These are phyloP conservation scores for Nicotiana paniculata DNA, from an alignment of 257 asterid species.

Conservation along the genomic window DNA sequence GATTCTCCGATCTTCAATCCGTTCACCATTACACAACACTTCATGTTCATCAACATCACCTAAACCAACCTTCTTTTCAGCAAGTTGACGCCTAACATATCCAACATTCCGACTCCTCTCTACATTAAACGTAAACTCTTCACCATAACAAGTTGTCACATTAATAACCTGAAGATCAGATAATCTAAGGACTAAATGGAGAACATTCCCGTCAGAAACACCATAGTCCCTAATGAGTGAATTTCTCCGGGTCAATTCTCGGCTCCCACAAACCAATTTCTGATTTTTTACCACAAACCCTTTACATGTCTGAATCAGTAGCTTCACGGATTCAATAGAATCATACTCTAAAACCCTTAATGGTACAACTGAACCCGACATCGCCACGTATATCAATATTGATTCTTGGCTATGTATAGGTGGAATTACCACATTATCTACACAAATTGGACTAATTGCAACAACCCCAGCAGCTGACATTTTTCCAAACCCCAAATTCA, in stretches of 20 bases:
- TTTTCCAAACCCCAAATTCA: slow-evolving; percentile 15
- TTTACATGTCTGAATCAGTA: slow-evolving; percentile 21
- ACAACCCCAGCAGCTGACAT: slow-evolving; percentile 81
- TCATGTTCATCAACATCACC: slow-evolving; percentile 19
- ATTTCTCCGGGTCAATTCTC: slow-evolving; percentile 66
- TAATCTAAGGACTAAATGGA: slow-evolving; percentile 51
- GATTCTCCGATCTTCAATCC: slow-evolving; percentile 21
- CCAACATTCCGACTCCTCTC: slow-evolving; percentile 25
- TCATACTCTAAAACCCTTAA: slow-evolving; percentile 59
- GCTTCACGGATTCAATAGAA: slow-evolving; percentile 27
- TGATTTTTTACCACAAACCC: slow-evolving; percentile 33
- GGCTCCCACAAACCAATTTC: slow-evolving; percentile 69
- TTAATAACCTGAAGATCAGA: slow-evolving; percentile 24
- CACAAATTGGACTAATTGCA: slow-evolving; percentile 37
- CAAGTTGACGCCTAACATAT: slow-evolving; percentile 26
- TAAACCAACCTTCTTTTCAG: slow-evolving; percentile 15
- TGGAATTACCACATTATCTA: slow-evolving; percentile 34
- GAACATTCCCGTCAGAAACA: slow-evolving; percentile 59
- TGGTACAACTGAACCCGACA: slow-evolving; percentile 60
- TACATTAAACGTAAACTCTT: slow-evolving; percentile 26
- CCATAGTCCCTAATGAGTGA: slow-evolving; percentile 74
- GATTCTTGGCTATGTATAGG: slow-evolving; percentile 49
- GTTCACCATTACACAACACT: slow-evolving; percentile 18
- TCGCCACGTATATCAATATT: slow-evolving; percentile 44
- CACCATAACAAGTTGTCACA: slow-evolving; percentile 57